Evolutionary conservation across 2,329 filamentous ascomycete species (phyloP), one percentile per base, ranked within the genome.

Genomic region (Paracoccidioides brasiliensis): DNA sequence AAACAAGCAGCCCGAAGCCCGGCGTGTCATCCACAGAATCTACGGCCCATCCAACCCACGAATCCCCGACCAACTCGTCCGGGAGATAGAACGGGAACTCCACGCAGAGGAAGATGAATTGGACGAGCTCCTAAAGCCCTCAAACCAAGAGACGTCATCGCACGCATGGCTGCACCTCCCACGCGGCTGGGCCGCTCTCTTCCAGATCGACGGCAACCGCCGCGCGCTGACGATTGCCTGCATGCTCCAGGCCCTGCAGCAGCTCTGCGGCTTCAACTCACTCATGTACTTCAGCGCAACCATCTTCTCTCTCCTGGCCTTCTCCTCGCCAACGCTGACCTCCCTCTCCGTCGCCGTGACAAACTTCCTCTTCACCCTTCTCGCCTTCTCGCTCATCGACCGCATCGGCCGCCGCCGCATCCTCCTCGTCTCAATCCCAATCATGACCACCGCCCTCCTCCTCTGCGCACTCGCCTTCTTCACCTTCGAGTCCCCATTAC

Each of bases 281-380:
- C 76, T 95, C 35, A 95, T 95, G 88, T 95, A 95, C 70, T 95
- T 89, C 67, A 89, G 86, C 0, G 86, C 86, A 3, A 90, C 86
- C 6, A 88, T 91, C 35, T 91, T 91, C 66, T 79, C 80, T 2
- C 77, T 89, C 37, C 78, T 95, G 0, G 85, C 85, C 0, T 95
- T 95, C 67, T 77, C 79, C 44, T 85, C 82, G 55, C 88, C 89
- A 4, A 93, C 88, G 0, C 78, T 91, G 52, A 89, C 86, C 1
- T 88, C 88, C 0, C 78, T 94, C 57, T 84, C 83, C 2, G 85
- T 95, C 12, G 89, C 89, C 0, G 77, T 85, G 56, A 93, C 90
- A 49, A 95, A 94, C 65, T 90, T 91, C 63, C 65, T 85, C 54
- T 88, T 93, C 66, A 90, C 86, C 0, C 71, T 87, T n/a, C 73